phyloP scores from a whole-genome alignment of 139 green algal genomes.

The Picochlorum sp. region DNA sequence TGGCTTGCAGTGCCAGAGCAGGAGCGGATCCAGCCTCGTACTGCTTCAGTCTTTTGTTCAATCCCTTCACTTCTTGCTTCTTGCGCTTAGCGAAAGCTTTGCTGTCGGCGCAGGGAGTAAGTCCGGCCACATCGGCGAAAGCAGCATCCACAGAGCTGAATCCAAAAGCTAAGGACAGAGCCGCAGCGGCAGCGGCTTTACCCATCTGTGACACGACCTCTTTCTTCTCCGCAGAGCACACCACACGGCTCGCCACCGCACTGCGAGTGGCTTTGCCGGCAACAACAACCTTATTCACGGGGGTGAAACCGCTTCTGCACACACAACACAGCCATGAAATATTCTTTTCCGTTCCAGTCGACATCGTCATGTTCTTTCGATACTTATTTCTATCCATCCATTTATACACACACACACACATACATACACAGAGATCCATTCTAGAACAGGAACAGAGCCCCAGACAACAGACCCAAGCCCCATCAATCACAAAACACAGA shows the following conservation, averaged over 20 bases:
- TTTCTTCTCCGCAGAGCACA: conserved; percentile 18
- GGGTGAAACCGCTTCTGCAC: conserved; percentile 2
- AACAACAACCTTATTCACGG: too few relatives aligned
- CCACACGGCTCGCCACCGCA: neutral
- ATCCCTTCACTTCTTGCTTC: conserved; percentile 87
- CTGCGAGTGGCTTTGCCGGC: neutral
- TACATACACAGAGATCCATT: neutral
- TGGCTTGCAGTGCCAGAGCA: conserved; percentile 82
- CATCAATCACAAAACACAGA: too few relatives aligned
- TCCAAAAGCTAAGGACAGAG: conserved; percentile 48
- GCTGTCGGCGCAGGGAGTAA: conserved; percentile 91
- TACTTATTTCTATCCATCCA: neutral
- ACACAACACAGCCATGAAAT: neutral
- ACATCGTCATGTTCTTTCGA: too few relatives aligned
- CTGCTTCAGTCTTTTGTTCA: conserved; percentile 83
- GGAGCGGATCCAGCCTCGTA: conserved; percentile 83
- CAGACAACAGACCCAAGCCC: too few relatives aligned
- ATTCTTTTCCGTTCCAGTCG: neutral
- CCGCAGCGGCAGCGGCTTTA: conserved; percentile 45
- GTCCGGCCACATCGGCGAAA: conserved; percentile 90
- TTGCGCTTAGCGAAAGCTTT: conserved; percentile 89
- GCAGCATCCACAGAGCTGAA: conserved; percentile 63
- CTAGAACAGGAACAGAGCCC: too few relatives aligned
- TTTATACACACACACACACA: neutral
- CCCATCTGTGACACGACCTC: conserved; percentile 25